phyloP scores from a whole-genome alignment of 768 basidiomycete genomes.

The Pulveroboletus ravenelii region DNA sequence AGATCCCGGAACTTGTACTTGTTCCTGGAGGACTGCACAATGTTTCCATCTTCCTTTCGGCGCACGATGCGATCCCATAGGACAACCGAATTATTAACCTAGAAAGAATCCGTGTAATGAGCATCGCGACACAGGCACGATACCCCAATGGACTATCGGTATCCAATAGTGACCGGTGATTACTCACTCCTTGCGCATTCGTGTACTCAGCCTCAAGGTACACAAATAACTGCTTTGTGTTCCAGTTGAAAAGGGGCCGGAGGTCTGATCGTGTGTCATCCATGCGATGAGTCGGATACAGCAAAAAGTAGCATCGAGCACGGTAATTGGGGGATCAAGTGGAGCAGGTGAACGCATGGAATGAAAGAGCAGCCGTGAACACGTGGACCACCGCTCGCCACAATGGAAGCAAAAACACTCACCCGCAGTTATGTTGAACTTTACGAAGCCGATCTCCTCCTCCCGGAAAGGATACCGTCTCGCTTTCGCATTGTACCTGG shows the following conservation, averaged over 20 bases:
- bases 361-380: conserved; percentile 27
- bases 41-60: conserved; percentile 67
- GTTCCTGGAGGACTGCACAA: conserved; percentile 53
- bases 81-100: conserved; percentile 75
- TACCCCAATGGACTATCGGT: conserved; percentile 20
- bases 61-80: conserved; percentile 91
- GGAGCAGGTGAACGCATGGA: conserved; percentile 9
- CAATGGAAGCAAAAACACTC: conserved; percentile 31
- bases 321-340: conserved; percentile 12
- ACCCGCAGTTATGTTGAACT: conserved; percentile 83
- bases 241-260: conserved; percentile 85
- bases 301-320: neutral
- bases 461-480: conserved; percentile 54
- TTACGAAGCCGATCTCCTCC: conserved; percentile 74
- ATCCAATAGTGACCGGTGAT: neutral
- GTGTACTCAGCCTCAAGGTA: conserved; percentile 84
- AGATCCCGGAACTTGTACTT: conserved; percentile 83
- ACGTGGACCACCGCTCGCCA: conserved; percentile 10
- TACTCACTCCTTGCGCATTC: conserved; percentile 64
- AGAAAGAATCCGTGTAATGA: conserved; percentile 14
- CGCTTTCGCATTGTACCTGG: conserved; percentile 45
- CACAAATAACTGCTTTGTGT: conserved; percentile 92
- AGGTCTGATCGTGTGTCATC: conserved; percentile 49
- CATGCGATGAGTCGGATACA: neutral
- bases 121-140: conserved; percentile 1